Base-by-base conservation (phyloP, 805 yeast genomes). In the Nakazawaea wickerhamii region DNA sequence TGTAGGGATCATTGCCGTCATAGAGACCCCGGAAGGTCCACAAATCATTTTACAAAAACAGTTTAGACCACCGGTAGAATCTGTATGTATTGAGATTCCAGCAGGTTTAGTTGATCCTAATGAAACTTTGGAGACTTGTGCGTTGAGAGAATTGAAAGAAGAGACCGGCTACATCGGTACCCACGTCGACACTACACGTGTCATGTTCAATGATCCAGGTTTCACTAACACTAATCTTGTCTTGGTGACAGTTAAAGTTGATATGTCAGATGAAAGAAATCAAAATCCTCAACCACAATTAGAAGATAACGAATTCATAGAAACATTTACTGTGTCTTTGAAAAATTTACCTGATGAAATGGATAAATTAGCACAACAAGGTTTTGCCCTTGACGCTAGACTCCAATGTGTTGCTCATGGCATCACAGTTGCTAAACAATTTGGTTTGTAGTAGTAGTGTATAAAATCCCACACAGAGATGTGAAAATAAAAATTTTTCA, bases 291-390 rank as follows among this genome's bases (percentile, higher is more conserved):
- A 66, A 44, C 77, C 95, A 2, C 71, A 84, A 48, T 68, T 93
- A 48, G 97, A 93, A 63, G 96, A 88, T 5, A 84, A 81, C 47
- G 99, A 91, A 65, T 91, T 84, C 58, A 93, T 91, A 40, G 97
- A 89, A 54, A 80, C 87, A n/a, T 85, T 91, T 57, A 69, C 78
- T 1, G 77, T 84, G 33, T 88, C 90, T 11, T 60, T 89, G 50
- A 61, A 64, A 13, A 60, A 68, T 14, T 71, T 91, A 36, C 77
- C 81, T 5, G 71, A 68, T 20, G 73, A 67, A 21, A 58, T 91
- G 57, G 63, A 62, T 7, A 58, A 66, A 22, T 61, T 89, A 15
- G 74, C 68, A 20, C 52, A 60, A 2, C 72, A 85, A 59, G 96
- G 96, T 1, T 87, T 77, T 59, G 74, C 74, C 23, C 67, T 91